A percentile compares a stretch with the other conserved stretches of the same genome.
Conservation (phyloP, 164 flowering plant species). For the Chloranthus sessilifolius region DNA sequence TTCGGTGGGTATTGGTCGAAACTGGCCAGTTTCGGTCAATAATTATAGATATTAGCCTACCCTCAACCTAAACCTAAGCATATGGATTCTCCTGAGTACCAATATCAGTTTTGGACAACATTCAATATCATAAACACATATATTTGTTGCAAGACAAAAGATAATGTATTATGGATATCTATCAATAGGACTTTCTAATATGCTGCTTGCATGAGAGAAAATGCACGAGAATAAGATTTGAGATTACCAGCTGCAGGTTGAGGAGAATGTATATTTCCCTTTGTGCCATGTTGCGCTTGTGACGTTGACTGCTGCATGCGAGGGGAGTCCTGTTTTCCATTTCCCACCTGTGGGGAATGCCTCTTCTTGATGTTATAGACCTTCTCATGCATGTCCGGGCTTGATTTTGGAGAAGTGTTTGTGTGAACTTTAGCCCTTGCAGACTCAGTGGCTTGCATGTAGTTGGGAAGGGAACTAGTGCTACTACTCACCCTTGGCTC, state of each 20-base stretch:
- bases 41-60: too few species aligned
- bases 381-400: constrained; percentile 83
- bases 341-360: constrained; percentile 64
- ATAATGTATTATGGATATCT: too few species aligned
- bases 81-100: too few species aligned
- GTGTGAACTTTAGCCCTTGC: constrained; percentile 77
- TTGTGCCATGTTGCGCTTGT: constrained; percentile 57
- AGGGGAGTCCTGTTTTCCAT: constrained; percentile 81
- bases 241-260: constrained; percentile 37
- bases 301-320: constrained; percentile 59
- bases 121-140: too few species aligned
- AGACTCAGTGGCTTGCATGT: constrained; percentile 98
- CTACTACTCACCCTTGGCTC: constrained; percentile 65
- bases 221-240: constrained; percentile 2
- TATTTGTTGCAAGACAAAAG: too few species aligned
- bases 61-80: too few species aligned
- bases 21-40: too few species aligned
- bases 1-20: too few species aligned
- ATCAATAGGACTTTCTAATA: too few species aligned
- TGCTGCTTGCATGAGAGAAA: too few species aligned
- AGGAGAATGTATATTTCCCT: constrained; percentile 46
- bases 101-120: too few species aligned
- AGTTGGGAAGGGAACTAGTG: constrained; percentile 63
- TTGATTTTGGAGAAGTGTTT: constrained; percentile 70
- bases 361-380: constrained; percentile 60